Percentiles rank a stretch among this genome's conserved stretches.
Evolutionary conservation across 495 filamentous ascomycete species (phyloP).

Genomic region (Podospora pseudocomata): DNA sequence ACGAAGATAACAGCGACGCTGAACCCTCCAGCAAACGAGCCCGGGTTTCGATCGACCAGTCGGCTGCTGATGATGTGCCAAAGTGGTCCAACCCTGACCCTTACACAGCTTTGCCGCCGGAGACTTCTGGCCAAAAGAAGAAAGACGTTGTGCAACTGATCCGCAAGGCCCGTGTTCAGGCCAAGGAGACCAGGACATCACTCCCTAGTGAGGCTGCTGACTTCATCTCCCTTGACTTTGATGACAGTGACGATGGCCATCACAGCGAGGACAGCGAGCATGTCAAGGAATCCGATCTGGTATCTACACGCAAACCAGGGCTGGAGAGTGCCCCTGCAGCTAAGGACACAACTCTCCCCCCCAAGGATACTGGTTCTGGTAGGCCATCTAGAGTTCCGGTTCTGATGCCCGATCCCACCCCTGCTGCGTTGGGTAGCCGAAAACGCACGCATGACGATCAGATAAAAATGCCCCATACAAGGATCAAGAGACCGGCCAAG

Average conservation of each 20-base stretch:
- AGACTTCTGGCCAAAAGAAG: conserved; percentile 61
- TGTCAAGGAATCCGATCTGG: neutral
- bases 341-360: conserved; percentile 1
- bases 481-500: conserved; percentile 44
- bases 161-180: conserved; percentile 69
- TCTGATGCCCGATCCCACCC: conserved; percentile 15
- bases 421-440: conserved; percentile 34
- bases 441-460: conserved; percentile 72
- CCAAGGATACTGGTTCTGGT: neutral
- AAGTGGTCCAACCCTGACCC: conserved; percentile 95
- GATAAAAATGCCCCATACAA: conserved; percentile 51
- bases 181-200: conserved; percentile 49
- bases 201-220: conserved; percentile 59
- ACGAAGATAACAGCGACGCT: conserved; percentile 51
- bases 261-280: conserved; percentile 16
- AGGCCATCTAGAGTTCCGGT: conserved; percentile 8
- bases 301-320: neutral
- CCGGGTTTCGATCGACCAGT: conserved; percentile 33
- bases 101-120: conserved; percentile 77
- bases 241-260: conserved; percentile 44
- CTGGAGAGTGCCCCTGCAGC: neutral
- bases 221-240: conserved; percentile 76
- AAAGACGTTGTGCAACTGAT: conserved; percentile 84
- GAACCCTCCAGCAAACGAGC: conserved; percentile 50
- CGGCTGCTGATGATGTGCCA: conserved; percentile 48